phyloP scores from a whole-genome alignment of 495 filamentous ascomycete genomes.

The Paragyromitra xinjiangensis region DNA sequence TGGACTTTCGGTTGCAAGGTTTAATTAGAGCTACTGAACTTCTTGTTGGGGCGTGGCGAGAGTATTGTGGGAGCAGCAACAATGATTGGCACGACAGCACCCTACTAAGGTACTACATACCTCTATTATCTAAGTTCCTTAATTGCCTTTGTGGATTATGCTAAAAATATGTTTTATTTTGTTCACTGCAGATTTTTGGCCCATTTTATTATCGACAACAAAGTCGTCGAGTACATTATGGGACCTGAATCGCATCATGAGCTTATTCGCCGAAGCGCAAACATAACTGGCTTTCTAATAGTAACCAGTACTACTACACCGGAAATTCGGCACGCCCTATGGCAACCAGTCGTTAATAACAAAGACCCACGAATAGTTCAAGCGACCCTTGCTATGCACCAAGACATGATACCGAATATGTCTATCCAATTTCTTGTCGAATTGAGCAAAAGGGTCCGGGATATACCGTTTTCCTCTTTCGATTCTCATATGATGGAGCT shows the following conservation, averaged over 20 bases:
- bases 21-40: slow-evolving; percentile 50
- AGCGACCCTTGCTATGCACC: slow-evolving; percentile 80
- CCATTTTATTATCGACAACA: slow-evolving; percentile 69
- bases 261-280: slow-evolving; percentile 79
- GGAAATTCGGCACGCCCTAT: slow-evolving; percentile 80
- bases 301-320: slow-evolving; percentile 77
- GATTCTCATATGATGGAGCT: slow-evolving; percentile 55
- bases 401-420: slow-evolving; percentile 70
- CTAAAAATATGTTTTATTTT: slow-evolving; percentile 19
- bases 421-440: slow-evolving; percentile 68
- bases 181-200: slow-evolving; percentile 64
- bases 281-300: slow-evolving; percentile 88
- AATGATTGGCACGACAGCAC: slow-evolving; percentile 53
- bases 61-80: slow-evolving; percentile 46
- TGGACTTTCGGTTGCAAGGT: slow-evolving; percentile 56
- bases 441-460: slow-evolving; percentile 75
- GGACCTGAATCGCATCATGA: slow-evolving; percentile 92
- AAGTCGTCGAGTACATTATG: slow-evolving; percentile 83
- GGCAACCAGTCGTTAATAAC: slow-evolving; percentile 82
- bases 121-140: not conserved
- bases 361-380: slow-evolving; percentile 85
- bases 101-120: slow-evolving; percentile 44
- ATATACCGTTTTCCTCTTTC: slow-evolving; percentile 69
- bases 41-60: slow-evolving; percentile 51
- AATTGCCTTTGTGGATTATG: not conserved